Conservation (phyloP, 441 rosid genomes). For the Pelargonium fulgidum region DNA sequence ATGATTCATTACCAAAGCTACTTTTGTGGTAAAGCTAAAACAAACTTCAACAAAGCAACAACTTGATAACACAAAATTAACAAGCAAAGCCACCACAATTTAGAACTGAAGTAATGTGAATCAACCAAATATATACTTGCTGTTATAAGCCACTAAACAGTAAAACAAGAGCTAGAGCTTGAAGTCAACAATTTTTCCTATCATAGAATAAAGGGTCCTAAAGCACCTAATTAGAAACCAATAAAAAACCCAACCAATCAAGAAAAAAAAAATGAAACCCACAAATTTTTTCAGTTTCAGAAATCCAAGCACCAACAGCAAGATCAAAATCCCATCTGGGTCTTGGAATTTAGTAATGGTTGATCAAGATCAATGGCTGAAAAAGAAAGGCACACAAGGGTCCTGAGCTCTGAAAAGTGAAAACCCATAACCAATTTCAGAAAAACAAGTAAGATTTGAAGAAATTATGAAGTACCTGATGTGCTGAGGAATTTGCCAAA, state of each 20-base stretch:
- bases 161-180: not conserved
- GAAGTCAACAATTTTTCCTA: not conserved
- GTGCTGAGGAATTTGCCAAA: not conserved
- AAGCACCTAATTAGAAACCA: too few relatives aligned
- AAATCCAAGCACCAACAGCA: not conserved
- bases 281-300: not conserved
- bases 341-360: not conserved
- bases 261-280: too few relatives aligned
- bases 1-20: too few relatives aligned
- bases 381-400: not conserved
- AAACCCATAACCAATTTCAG: constrained; percentile 1
- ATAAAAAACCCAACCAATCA: too few relatives aligned
- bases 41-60: too few relatives aligned
- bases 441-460: not conserved
- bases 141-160: not conserved
- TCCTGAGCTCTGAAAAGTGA: not conserved
- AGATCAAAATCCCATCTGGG: constrained; percentile 1
- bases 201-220: too few relatives aligned
- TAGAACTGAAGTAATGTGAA: not conserved
- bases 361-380: not conserved
- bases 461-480: not conserved
- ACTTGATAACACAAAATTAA: too few relatives aligned
- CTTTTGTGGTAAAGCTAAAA: too few relatives aligned
- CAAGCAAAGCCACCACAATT: too few relatives aligned
- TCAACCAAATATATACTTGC: not conserved